A percentile compares a stretch with the other conserved stretches of the same genome.
Conservation (phyloP, 164 flowering plant species). For the Chimonanthus praecox region DNA sequence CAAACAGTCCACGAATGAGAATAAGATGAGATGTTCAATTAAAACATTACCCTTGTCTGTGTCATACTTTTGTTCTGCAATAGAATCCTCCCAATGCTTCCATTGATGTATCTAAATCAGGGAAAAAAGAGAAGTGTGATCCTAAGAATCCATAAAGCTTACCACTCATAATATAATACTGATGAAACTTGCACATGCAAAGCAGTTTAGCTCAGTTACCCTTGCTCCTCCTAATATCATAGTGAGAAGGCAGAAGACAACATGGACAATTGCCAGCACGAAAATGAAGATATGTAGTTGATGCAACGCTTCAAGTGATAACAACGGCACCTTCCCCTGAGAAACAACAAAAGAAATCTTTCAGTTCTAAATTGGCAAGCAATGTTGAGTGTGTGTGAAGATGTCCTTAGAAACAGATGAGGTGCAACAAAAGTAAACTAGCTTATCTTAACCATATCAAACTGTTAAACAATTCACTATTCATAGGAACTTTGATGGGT, state of each 20-base stretch:
- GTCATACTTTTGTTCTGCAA: conserved; percentile 53
- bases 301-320: conserved; percentile 72
- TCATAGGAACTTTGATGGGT: no score
- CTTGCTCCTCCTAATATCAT: conserved; percentile 66
- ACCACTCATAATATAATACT: not conserved
- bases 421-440: not conserved
- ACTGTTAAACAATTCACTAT: not conserved
- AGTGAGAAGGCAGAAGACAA: conserved; percentile 70
- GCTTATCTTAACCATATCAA: not conserved
- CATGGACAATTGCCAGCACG: conserved; percentile 79
- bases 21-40: not conserved
- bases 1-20: not conserved
- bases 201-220: conserved; percentile 37
- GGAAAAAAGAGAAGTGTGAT: not conserved
- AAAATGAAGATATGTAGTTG: conserved; percentile 90
- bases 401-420: not conserved
- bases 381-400: not conserved
- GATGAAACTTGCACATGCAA: not conserved
- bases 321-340: conserved; percentile 70
- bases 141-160: not conserved
- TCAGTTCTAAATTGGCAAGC: not conserved
- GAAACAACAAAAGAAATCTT: conserved; percentile 1
- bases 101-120: conserved; percentile 73
- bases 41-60: conserved; percentile 30
- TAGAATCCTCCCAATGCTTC: conserved; percentile 88